A percentile compares a stretch with the other conserved stretches of the same genome.
These are phyloP conservation scores for Metrosideros polymorpha DNA, from an alignment of 441 rosid genomes.

Conservation along the genomic window DNA sequence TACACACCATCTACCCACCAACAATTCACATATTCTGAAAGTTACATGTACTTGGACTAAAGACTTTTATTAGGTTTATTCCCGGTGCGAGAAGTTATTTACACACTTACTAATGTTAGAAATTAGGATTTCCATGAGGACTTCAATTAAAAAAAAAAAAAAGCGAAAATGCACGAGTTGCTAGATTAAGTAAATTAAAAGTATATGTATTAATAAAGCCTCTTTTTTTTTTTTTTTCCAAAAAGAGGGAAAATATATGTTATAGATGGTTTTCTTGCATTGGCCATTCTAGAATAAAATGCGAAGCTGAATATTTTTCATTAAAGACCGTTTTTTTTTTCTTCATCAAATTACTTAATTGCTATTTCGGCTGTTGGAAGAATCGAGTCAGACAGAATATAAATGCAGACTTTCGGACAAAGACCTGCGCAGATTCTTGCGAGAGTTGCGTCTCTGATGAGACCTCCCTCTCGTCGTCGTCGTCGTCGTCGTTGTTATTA, in stretches of 20 bases:
- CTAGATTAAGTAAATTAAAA: neutral
- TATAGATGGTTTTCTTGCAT: neutral
- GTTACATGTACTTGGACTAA: neutral
- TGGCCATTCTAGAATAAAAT: too few relatives aligned
- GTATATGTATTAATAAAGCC: neutral
- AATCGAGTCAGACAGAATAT: neutral
- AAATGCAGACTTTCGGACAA: neutral
- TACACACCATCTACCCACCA: neutral
- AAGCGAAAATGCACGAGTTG: neutral
- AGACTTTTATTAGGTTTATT: neutral
- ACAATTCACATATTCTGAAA: neutral
- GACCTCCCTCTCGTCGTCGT: neutral
- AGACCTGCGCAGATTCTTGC: neutral
- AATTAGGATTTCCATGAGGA: neutral
- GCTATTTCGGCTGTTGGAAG: neutral
- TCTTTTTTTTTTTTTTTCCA: neutral
- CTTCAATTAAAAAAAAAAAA: neutral
- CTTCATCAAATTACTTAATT: neutral
- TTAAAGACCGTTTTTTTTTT: neutral
- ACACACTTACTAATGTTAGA: neutral
- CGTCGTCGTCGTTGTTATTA: fast-evolving
- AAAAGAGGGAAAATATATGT: neutral
- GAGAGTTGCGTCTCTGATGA: neutral
- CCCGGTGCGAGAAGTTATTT: neutral
- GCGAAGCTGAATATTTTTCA: neutral